These are phyloP conservation scores for Brasenia schreberi DNA, from an alignment of 164 flowering plant species.

Conservation along the genomic window DNA sequence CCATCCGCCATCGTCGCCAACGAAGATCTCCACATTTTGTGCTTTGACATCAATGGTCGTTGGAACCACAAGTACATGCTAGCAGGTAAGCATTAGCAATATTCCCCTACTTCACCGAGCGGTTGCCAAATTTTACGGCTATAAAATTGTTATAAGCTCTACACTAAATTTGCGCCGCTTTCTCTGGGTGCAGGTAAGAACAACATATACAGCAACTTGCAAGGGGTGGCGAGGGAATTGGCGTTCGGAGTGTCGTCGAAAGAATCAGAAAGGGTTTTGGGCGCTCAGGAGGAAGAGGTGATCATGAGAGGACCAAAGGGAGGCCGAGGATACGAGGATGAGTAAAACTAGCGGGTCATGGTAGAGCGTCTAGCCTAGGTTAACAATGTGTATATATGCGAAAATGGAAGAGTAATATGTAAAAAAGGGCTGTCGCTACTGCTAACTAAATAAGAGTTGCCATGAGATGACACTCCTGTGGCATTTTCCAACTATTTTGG, in stretches of 20 bases:
- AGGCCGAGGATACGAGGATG: not conserved
- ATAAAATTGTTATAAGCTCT: too few species aligned
- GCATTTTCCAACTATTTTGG: not conserved
- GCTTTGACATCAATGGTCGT: constrained; percentile 36
- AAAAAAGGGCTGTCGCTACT: not conserved
- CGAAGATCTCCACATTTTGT: constrained; percentile 21
- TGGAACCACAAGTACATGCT: constrained; percentile 29
- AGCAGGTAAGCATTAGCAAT: constrained; percentile 21
- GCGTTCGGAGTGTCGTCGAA: not conserved
- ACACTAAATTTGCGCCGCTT: not conserved
- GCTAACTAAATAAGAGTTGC: not conserved
- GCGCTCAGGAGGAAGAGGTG: not conserved
- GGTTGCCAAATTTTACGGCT: too few species aligned
- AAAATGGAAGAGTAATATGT: not conserved
- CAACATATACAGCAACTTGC: not conserved
- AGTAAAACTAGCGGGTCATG: not conserved
- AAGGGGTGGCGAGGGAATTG: not conserved
- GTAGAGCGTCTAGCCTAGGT: not conserved
- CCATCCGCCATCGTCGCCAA: constrained; percentile 39
- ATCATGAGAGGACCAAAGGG: not conserved
- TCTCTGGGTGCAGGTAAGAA: not conserved
- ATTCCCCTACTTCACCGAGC: too few species aligned
- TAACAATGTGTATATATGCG: too few species aligned
- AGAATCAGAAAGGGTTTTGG: not conserved
- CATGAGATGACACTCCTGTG: not conserved